Conservation (phyloP, 139 green algal species). For the Micractinium sp. region DNA sequence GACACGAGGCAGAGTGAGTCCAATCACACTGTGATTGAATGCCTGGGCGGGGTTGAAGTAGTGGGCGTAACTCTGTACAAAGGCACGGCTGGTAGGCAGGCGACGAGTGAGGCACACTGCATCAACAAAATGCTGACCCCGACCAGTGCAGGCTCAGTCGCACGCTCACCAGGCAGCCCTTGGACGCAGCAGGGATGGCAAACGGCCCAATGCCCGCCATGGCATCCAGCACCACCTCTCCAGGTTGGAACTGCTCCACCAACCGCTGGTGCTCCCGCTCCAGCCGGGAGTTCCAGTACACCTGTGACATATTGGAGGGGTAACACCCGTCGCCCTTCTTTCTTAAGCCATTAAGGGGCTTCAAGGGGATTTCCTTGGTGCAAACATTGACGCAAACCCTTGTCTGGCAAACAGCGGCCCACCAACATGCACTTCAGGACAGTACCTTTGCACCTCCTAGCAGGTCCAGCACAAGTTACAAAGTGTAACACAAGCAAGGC, state of each 20-base stretch:
- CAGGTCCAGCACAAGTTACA: background rate
- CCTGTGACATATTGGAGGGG: too few species aligned
- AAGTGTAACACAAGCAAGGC: background rate
- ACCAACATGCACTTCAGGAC: too few species aligned
- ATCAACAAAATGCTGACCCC: background rate
- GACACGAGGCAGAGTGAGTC: background rate
- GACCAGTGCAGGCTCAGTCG: background rate
- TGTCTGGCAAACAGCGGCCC: too few species aligned
- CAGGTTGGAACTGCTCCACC: conserved; percentile 64
- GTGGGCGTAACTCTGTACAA: too few species aligned
- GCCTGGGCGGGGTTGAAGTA: too few species aligned
- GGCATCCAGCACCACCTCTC: conserved; percentile 82
- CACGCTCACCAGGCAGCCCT: conserved; percentile 73
- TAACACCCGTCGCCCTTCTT: too few species aligned
- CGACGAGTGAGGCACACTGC: background rate
- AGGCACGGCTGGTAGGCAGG: too few species aligned
- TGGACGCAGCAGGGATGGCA: conserved; percentile 87
- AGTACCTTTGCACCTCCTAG: too few species aligned
- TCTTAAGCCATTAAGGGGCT: too few species aligned
- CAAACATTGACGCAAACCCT: too few species aligned
- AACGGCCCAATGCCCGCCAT: conserved; percentile 98
- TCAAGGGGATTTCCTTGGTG: too few species aligned
- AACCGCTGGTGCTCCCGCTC: conserved; percentile 95
- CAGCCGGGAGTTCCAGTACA: conserved; percentile 99
- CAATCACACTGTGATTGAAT: background rate